Evolutionary conservation across 2,329 filamentous ascomycete genomes (phyloP).

Genomic region (Hysterium pulicare): DNA sequence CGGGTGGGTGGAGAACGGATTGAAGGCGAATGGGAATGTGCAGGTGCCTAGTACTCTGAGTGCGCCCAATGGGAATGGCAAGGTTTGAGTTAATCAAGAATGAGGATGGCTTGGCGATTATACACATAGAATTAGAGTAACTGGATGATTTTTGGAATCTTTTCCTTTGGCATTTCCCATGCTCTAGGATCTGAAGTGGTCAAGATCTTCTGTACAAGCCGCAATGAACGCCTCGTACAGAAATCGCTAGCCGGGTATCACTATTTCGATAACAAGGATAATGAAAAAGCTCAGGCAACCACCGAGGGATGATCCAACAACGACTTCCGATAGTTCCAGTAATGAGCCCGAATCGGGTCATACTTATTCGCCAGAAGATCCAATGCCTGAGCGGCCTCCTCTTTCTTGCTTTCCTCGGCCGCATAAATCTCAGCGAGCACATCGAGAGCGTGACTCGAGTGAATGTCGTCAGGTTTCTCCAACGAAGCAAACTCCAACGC

Average conservation of each 20-base stretch:
- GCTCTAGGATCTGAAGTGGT: too few species aligned
- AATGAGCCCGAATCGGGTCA: constrained; percentile 86
- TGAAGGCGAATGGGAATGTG: constrained; percentile 4
- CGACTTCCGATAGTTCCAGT: constrained; percentile 76
- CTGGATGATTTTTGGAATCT: neutral
- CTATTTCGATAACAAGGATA: neutral
- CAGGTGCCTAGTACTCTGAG: constrained; percentile 8
- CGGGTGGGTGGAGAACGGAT: constrained; percentile 12
- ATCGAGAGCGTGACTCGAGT: constrained; percentile 64
- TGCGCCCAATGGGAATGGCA: neutral
- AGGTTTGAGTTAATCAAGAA: neutral
- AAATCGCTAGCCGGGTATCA: constrained; percentile 25
- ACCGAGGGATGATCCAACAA: constrained; percentile 24
- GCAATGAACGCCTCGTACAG: too few species aligned
- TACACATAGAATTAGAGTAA: neutral
- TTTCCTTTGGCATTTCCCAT: too few species aligned
- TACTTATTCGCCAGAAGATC: constrained; percentile 76
- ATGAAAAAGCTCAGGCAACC: constrained; percentile 15
- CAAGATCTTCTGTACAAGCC: too few species aligned
- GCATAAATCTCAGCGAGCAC: constrained; percentile 66
- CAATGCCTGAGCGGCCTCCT: constrained; percentile 67
- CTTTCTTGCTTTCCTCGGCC: constrained; percentile 50
- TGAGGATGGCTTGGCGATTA: neutral
- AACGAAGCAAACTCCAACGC: constrained; percentile 53
- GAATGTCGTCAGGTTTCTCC: constrained; percentile 50